These are phyloP conservation scores for Ceratocystis alfenasii DNA, from an alignment of 2,329 filamentous ascomycete genomes.

Conservation along the genomic window DNA sequence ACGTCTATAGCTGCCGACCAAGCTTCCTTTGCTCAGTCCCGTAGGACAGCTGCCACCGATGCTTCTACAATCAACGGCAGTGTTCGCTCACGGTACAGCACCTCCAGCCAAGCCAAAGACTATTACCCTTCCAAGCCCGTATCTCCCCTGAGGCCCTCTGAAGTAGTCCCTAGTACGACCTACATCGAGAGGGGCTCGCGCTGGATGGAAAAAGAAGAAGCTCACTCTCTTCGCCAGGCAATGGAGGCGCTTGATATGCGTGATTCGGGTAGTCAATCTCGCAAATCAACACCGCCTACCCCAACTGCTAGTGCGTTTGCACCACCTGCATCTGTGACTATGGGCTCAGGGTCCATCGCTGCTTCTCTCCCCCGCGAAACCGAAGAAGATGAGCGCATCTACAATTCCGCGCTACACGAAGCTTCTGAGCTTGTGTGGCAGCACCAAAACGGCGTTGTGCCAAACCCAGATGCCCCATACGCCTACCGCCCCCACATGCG, in stretches of 20 bases:
- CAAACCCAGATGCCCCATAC: constrained; percentile 51
- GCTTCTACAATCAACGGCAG: constrained; percentile 28
- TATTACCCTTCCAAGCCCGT: constrained; percentile 38
- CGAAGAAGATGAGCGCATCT: constrained; percentile 51
- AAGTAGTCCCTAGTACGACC: constrained; percentile 51
- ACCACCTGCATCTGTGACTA: constrained; percentile 16
- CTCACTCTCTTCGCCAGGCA: constrained; percentile 54
- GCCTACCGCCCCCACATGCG: constrained; percentile 56
- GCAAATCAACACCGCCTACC: constrained; percentile 22
- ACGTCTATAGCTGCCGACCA: constrained; percentile 18
- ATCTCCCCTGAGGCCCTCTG: constrained; percentile 42
- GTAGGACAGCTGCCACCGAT: constrained; percentile 18
- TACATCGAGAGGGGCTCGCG: constrained; percentile 64
- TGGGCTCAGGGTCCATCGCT: constrained; percentile 16
- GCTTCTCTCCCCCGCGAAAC: constrained; percentile 27
- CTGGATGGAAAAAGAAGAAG: constrained; percentile 75
- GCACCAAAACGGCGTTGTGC: constrained; percentile 48
- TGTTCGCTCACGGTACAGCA: constrained; percentile 41
- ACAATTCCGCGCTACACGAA: constrained; percentile 61
- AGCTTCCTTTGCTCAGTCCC: constrained; percentile 17
- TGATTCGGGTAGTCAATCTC: constrained; percentile 25
- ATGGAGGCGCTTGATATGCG: constrained; percentile 60
- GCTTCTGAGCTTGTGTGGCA: constrained; percentile 69
- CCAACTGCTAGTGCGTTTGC: background rate
- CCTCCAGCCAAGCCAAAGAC: constrained; percentile 36